Evolutionary conservation across 768 basidiomycete species (phyloP).

Genomic region (Phlebiopsis gigantea): DNA sequence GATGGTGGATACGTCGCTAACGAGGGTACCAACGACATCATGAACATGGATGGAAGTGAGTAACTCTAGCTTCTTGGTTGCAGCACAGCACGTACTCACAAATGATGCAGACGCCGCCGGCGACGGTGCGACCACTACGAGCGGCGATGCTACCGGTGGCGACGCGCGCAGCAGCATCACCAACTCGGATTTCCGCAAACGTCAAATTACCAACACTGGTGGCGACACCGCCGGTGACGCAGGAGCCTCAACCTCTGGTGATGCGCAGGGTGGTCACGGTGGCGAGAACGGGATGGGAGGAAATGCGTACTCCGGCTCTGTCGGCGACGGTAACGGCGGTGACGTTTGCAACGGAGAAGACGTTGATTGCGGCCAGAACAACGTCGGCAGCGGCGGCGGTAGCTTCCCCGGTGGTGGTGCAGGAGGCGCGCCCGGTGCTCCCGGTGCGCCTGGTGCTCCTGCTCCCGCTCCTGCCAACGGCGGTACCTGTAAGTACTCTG

Average conservation of each 20-base stretch:
- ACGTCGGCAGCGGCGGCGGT: constrained; percentile 2
- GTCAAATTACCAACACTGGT: constrained; percentile 11
- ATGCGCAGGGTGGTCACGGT: constrained; percentile 13
- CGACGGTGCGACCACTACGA: constrained; percentile 10
- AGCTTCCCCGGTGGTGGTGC: not conserved
- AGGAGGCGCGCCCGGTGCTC: not conserved
- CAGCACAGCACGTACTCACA: not conserved
- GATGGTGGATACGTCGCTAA: constrained; percentile 13
- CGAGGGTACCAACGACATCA: constrained; percentile 11
- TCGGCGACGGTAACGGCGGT: constrained; percentile 13
- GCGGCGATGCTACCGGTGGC: constrained; percentile 13
- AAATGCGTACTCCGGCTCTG: constrained; percentile 13
- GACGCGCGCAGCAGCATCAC: constrained; percentile 1
- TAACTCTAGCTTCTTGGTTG: not conserved
- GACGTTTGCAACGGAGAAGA: constrained; percentile 9
- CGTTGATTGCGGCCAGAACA: not conserved
- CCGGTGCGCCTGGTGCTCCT: not conserved
- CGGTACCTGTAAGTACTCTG: not conserved
- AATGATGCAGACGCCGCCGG: constrained; percentile 12
- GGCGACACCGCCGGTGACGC: constrained; percentile 12
- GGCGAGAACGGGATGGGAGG: constrained; percentile 10
- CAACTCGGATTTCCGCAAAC: not conserved
- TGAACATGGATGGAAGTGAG: constrained; percentile 9
- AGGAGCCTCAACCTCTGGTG: constrained; percentile 12
- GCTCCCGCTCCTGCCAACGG: not conserved